phyloP scores from a whole-genome alignment of 805 yeast genomes.

The Sugiyamaella qingdaonensis region DNA sequence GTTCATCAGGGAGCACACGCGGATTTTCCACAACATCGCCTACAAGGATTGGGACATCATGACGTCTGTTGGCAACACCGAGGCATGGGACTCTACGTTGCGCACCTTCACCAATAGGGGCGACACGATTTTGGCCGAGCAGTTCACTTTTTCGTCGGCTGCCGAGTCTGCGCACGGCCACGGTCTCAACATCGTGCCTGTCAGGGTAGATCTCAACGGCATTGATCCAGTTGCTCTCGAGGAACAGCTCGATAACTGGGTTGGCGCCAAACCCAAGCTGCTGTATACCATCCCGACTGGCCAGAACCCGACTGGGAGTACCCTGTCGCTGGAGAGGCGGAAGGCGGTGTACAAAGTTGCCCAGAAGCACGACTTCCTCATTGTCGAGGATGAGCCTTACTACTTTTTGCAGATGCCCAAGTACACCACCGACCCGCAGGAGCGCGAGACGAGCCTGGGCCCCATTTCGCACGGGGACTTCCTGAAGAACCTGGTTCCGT shows the following conservation, averaged over 20 bases:
- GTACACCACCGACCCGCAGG: conserved; percentile 46
- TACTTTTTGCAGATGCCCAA: conserved; percentile 91
- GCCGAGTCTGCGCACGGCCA: conserved; percentile 74
- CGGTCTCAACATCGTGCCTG: conserved; percentile 65
- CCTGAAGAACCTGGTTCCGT: conserved; percentile 61
- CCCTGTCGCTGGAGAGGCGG: conserved; percentile 74
- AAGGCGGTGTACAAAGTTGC: conserved; percentile 69
- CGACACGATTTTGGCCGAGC: conserved; percentile 80
- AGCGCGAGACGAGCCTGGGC: conserved; percentile 18
- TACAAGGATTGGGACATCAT: conserved; percentile 71
- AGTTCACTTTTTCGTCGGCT: conserved; percentile 78
- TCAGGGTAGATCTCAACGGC: conserved; percentile 75
- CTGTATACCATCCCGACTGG: conserved; percentile 93
- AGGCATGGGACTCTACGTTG: conserved; percentile 77
- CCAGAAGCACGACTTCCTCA: conserved; percentile 77
- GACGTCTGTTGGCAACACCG: conserved; percentile 81
- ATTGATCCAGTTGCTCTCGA: conserved; percentile 69
- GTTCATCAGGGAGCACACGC: conserved; percentile 69
- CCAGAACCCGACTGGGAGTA: conserved; percentile 96
- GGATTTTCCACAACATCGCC: conserved; percentile 41
- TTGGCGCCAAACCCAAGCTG: conserved; percentile 67
- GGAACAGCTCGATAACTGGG: conserved; percentile 63
- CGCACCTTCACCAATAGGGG: conserved; percentile 75
- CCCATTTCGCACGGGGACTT: conserved; percentile 57
- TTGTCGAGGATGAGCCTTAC: conserved; percentile 96